Percentiles rank a stretch among this genome's conserved stretches.
Evolutionary conservation across 495 filamentous ascomycete genomes (phyloP).

Genomic region (Daldinia vernicosa): DNA sequence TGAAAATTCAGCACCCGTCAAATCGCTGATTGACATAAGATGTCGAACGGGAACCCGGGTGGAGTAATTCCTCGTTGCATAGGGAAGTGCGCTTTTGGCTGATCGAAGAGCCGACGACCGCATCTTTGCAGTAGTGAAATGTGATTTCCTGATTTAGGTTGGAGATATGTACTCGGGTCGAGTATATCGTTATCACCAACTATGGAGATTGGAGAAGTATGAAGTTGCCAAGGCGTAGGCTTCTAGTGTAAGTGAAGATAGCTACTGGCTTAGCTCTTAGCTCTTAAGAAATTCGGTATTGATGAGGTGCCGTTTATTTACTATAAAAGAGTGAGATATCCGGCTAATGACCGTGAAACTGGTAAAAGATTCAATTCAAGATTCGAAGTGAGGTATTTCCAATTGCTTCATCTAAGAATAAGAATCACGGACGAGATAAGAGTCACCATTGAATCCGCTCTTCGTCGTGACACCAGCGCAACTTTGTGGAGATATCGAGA

Average conservation of each 20-base stretch:
- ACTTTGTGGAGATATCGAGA: constrained; percentile 14
- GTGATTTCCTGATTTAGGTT: not conserved
- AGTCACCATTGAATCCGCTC: constrained; percentile 14
- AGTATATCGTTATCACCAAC: not conserved
- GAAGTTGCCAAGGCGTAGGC: not conserved
- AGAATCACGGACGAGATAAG: constrained; percentile 1
- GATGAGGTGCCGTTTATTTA: not conserved
- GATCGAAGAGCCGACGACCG: constrained; percentile 29
- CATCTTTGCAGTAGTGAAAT: constrained; percentile 29
- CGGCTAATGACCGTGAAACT: not conserved
- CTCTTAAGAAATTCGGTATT: not conserved
- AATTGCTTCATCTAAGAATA: not conserved
- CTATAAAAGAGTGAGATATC: not conserved
- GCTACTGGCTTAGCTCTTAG: too few relatives aligned
- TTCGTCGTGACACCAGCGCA: constrained; percentile 14
- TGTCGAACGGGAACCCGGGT: constrained; percentile 70
- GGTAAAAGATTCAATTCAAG: not conserved
- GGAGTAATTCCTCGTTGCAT: constrained; percentile 44
- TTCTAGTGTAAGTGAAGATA: constrained; percentile 16
- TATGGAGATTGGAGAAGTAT: not conserved
- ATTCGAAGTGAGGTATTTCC: not conserved
- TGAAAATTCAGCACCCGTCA: constrained; percentile 79
- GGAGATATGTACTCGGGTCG: not conserved
- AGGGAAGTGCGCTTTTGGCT: constrained; percentile 18
- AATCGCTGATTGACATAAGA: constrained; percentile 88